A percentile compares a stretch with the other conserved stretches of the same genome.
phyloP scores from a whole-genome alignment of 441 rosid species.

The Flueggea neowawraea region DNA sequence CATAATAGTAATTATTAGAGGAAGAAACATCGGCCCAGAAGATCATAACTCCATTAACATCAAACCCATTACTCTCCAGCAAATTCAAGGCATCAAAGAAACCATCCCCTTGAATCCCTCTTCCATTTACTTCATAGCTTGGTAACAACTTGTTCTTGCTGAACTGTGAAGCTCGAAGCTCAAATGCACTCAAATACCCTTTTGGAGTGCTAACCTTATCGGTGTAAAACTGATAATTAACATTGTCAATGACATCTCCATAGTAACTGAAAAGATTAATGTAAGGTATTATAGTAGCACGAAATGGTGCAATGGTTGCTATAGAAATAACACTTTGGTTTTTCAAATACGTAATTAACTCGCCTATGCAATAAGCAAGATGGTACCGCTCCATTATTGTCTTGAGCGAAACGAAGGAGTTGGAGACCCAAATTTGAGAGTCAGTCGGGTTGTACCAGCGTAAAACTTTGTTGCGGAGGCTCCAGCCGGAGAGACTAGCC shows the following conservation, averaged over 20 bases:
- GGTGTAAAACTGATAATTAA: constrained; percentile 56
- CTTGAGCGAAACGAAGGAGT: constrained; percentile 41
- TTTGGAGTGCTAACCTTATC: constrained; percentile 34
- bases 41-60: constrained; percentile 53
- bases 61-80: constrained; percentile 32
- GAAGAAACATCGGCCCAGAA: constrained; percentile 52
- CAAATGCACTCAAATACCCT: constrained; percentile 31
- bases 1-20: constrained; percentile 28
- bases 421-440: constrained; percentile 35
- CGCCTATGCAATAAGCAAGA: constrained; percentile 49
- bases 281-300: constrained; percentile 26
- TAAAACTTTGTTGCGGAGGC: constrained; percentile 29
- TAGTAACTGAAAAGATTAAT: constrained; percentile 29
- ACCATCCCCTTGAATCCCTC: constrained; percentile 57
- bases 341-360: constrained; percentile 39
- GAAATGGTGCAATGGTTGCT: constrained; percentile 47
- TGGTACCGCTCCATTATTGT: constrained; percentile 28
- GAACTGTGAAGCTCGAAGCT: constrained; percentile 34
- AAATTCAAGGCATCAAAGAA: constrained; percentile 43
- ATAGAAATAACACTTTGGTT: constrained; percentile 30
- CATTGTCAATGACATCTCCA: constrained; percentile 35
- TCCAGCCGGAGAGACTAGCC: constrained; percentile 57
- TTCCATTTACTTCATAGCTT: constrained; percentile 53
- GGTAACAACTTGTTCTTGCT: constrained; percentile 36
- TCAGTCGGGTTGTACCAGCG: constrained; percentile 39